Conservation (phyloP, 495 filamentous ascomycete genomes). For the Penicillium silybi region DNA sequence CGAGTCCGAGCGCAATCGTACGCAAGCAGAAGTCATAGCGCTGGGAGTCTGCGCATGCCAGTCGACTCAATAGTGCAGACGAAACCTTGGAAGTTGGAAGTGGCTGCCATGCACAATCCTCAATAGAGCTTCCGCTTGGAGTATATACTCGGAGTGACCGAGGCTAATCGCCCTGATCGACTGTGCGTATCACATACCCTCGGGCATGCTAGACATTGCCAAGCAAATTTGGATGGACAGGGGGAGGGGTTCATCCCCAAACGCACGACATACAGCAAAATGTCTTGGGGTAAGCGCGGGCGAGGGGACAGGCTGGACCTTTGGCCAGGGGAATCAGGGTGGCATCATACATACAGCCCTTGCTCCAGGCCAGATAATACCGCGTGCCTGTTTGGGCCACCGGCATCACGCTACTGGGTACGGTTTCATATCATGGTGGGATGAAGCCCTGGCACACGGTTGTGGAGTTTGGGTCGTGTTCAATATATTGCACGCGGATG, state of each 20-base stretch:
- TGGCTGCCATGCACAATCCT: conserved; percentile 7
- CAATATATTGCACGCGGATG: conserved; percentile 12
- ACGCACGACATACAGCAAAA: neutral
- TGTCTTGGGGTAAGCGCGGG: conserved; percentile 4
- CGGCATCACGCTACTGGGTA: conserved; percentile 8
- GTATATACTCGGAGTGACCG: neutral
- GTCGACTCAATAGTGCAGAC: conserved; percentile 1
- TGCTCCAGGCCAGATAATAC: conserved; percentile 7
- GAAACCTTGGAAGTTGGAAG: neutral
- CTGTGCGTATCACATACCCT: conserved; percentile 8
- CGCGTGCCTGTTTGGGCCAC: conserved; percentile 13
- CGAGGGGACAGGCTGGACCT: conserved; percentile 1
- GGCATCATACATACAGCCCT: conserved; percentile 19
- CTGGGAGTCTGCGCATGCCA: conserved; percentile 12
- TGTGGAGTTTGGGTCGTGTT: conserved; percentile 7
- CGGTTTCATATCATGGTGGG: conserved; percentile 8
- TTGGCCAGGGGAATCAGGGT: conserved; percentile 7
- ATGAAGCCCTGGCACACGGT: neutral
- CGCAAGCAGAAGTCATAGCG: conserved; percentile 11
- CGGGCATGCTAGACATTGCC: conserved; percentile 6
- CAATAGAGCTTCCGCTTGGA: conserved; percentile 5
- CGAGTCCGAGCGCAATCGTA: neutral
- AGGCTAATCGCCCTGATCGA: conserved; percentile 2
- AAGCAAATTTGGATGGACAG: neutral
- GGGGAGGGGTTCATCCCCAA: neutral